These are phyloP conservation scores for Beta lomatogona DNA, from an alignment of 179 eudicot species.

Conservation along the genomic window DNA sequence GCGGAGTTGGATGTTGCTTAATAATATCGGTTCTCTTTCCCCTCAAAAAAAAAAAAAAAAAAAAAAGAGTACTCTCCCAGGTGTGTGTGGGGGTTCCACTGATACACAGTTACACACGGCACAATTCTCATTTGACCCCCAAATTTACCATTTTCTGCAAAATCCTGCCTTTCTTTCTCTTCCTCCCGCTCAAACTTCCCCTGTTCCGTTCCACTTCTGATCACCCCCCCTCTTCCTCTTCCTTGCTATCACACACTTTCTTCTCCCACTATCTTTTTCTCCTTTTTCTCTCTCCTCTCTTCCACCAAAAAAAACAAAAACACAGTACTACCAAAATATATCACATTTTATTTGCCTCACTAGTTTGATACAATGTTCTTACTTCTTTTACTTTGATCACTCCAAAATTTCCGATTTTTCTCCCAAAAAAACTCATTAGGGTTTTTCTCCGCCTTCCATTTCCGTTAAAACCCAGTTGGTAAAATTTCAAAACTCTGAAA, in stretches of 20 bases:
- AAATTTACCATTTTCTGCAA: slow-evolving; percentile 10
- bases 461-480: neutral
- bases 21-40: too few species aligned
- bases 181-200: slow-evolving; percentile 13
- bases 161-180: neutral
- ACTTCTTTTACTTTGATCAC: neutral
- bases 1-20: too few species aligned
- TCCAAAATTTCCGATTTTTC: neutral
- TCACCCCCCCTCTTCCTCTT: neutral
- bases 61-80: too few species aligned
- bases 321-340: neutral
- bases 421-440: neutral
- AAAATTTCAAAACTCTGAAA: too few species aligned
- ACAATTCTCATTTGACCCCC: neutral
- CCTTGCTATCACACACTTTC: neutral
- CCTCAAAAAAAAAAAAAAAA: too few species aligned
- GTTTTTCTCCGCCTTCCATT: neutral
- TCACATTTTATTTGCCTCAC: neutral
- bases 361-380: neutral
- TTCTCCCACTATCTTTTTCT: neutral
- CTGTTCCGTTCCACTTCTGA: slow-evolving; percentile 27
- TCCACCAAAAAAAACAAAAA: neutral
- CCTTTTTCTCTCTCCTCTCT: neutral
- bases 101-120: neutral
- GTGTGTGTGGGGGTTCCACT: too few species aligned